Percentiles rank a stretch among this genome's conserved stretches.
Evolutionary conservation across 2,329 filamentous ascomycete species (phyloP).

Genomic region (Chaetomium sp.): DNA sequence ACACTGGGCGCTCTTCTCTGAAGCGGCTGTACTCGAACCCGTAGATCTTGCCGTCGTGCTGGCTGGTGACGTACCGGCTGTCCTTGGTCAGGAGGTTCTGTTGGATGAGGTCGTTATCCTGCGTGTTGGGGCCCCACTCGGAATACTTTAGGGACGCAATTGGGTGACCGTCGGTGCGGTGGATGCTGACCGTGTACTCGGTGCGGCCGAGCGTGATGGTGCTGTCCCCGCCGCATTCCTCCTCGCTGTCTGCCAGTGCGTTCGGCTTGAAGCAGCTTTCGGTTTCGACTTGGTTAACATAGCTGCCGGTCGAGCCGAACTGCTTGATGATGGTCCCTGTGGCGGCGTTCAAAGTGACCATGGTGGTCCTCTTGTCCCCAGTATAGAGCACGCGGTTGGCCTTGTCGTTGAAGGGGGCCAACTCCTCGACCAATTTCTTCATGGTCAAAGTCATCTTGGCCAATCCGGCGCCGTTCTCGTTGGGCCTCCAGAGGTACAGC

Average conservation of each 20-base stretch:
- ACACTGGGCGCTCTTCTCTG: constrained; percentile 57
- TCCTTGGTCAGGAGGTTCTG: constrained; percentile 83
- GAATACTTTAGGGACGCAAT: constrained; percentile 91
- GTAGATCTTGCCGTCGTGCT: constrained; percentile 81
- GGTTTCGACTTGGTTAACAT: constrained; percentile 60
- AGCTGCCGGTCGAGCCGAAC: constrained; percentile 74
- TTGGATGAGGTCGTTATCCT: constrained; percentile 80
- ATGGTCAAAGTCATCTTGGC: constrained; percentile 72
- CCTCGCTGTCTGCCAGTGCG: constrained; percentile 65
- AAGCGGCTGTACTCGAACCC: constrained; percentile 70
- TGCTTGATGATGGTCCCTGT: constrained; percentile 81
- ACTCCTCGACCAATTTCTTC: constrained; percentile 84
- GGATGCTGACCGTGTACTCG: constrained; percentile 87
- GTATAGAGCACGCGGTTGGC: constrained; percentile 84
- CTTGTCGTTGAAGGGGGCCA: constrained; percentile 73
- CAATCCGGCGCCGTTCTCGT: constrained; percentile 58
- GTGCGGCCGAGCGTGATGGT: constrained; percentile 82
- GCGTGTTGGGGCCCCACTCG: constrained; percentile 93
- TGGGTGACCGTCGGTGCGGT: constrained; percentile 70
- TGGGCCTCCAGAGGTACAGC: constrained; percentile 83
- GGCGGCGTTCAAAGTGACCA: constrained; percentile 85
- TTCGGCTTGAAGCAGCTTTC: constrained; percentile 75
- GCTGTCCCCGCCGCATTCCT: constrained; percentile 78
- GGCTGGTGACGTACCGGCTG: constrained; percentile 84
- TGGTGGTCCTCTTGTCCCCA: constrained; percentile 84